phyloP scores from a whole-genome alignment of 2,329 filamentous ascomycete species.

The Laburnicola sp. region DNA sequence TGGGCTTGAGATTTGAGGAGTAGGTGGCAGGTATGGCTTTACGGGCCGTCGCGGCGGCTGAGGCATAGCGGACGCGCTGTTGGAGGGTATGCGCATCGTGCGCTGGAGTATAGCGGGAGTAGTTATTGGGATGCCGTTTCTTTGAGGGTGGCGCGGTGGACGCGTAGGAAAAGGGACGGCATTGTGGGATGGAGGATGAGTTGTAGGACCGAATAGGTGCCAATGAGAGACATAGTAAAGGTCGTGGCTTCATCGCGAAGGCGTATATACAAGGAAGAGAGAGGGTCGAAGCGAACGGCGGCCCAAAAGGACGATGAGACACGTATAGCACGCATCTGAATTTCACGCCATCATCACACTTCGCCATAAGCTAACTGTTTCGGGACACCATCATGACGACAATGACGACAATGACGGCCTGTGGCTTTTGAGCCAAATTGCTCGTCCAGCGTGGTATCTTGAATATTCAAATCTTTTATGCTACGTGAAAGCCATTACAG shows the following conservation, averaged over 20 bases:
- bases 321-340: constrained; percentile 1
- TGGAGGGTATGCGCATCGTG: neutral
- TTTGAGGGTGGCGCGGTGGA: constrained; percentile 13
- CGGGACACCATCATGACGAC: too few relatives aligned
- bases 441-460: too few relatives aligned
- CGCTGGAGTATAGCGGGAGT: neutral
- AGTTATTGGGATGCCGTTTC: neutral
- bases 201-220: constrained; percentile 3
- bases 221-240: constrained; percentile 12
- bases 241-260: constrained; percentile 29
- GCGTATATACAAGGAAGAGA: constrained; percentile 1
- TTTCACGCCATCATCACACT: constrained; percentile 36
- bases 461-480: too few relatives aligned
- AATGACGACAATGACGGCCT: too few relatives aligned
- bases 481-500: too few relatives aligned
- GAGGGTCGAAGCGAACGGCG: neutral
- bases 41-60: constrained; percentile 2
- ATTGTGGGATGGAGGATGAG: constrained; percentile 2
- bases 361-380: constrained; percentile 27
- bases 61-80: constrained; percentile 8
- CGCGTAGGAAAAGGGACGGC: constrained; percentile 6
- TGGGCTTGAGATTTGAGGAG: neutral
- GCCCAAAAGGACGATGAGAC: neutral
- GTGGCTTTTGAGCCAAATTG: too few relatives aligned
- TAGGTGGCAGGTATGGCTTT: neutral